Evolutionary conservation across 1,284 basidiomycete genomes (phyloP), one percentile per base, ranked within the genome.

Genomic region (Taiwanofungus camphoratus): DNA sequence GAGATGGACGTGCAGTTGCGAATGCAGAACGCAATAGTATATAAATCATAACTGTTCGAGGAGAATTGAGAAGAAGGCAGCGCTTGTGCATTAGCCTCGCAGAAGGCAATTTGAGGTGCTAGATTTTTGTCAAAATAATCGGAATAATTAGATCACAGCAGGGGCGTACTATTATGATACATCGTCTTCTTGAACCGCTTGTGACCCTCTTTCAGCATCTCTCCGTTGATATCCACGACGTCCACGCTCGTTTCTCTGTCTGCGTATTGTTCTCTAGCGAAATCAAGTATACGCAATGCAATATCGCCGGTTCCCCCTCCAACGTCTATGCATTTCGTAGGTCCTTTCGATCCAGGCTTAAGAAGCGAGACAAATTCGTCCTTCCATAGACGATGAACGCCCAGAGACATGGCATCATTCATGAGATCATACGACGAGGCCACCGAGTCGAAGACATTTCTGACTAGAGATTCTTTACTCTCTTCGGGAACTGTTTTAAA

Each of bases 291-390:
- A 27, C 95, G 76, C 44, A 97, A 74, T 3, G 95, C 96, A 62
- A 99, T 95, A 70, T 99, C 96, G 13, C 96, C 96, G 5, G 93
- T 99, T 32, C 96, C 96, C 30, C 96, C 96, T 0, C 95, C 96
- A 23, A 99, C 92, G 61, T 99, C 96, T 42, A 99, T 83, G 63
- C 92, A 96, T 52, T 76, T 79, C 60, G 79, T 59, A 0, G 84
- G 76, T 0, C 84, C 83, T 37, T 73, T 78, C 45, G 75, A 73
- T 19, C 87, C 87, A 1, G 95, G 95, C 54, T 86, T 79, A 48
- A 99, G 70, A 3, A 74, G 70, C 5, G 81, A 75, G 31, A 99
- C 87, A 62, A 92, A 93, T 33, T 83, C 77, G 65, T 98, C 93
- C 68, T 99, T 99, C 96, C 96, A 99, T 21, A 99, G 69, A 35